Evolutionary conservation across 345 rosid genomes (phyloP).

Genomic region (Salix arbutifolia): DNA sequence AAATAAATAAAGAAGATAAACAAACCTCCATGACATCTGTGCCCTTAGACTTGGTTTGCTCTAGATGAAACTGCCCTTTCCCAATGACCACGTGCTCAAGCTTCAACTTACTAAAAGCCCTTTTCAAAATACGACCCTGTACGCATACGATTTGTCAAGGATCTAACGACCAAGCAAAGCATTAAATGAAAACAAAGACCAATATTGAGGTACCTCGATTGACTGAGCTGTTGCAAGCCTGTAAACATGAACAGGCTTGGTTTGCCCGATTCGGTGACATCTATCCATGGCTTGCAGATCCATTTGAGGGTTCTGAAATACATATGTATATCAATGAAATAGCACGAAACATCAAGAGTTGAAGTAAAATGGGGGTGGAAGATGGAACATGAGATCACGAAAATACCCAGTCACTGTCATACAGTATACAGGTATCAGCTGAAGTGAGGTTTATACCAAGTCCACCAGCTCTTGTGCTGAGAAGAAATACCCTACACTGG

Average conservation of each 20-base stretch:
- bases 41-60: slow-evolving; percentile 36
- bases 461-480: slow-evolving; percentile 98
- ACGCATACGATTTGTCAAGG: slow-evolving; percentile 12
- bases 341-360: not conserved
- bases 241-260: slow-evolving; percentile 97
- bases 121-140: slow-evolving; percentile 86
- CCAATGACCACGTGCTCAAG: slow-evolving; percentile 95
- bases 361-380: not conserved
- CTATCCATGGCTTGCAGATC: slow-evolving; percentile 99
- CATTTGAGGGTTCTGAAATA: slow-evolving; percentile 88
- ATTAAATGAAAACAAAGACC: not conserved
- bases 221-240: slow-evolving; percentile 92
- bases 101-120: slow-evolving; percentile 88
- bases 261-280: slow-evolving; percentile 99
- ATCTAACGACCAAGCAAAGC: slow-evolving; percentile 1
- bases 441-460: slow-evolving; percentile 96
- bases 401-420: slow-evolving; percentile 96
- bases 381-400: not conserved
- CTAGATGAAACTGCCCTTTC: slow-evolving; percentile 93
- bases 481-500: slow-evolving; percentile 63
- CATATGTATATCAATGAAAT: slow-evolving; percentile 17
- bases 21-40: slow-evolving; percentile 45
- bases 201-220: slow-evolving; percentile 52
- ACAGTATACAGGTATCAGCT: slow-evolving; percentile 90
- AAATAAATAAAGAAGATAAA: not conserved